Percentiles rank a stretch among this genome's conserved stretches.
These are phyloP conservation scores for Dendrobium catenatum DNA, from an alignment of 106 monocot species.

Conservation along the genomic window DNA sequence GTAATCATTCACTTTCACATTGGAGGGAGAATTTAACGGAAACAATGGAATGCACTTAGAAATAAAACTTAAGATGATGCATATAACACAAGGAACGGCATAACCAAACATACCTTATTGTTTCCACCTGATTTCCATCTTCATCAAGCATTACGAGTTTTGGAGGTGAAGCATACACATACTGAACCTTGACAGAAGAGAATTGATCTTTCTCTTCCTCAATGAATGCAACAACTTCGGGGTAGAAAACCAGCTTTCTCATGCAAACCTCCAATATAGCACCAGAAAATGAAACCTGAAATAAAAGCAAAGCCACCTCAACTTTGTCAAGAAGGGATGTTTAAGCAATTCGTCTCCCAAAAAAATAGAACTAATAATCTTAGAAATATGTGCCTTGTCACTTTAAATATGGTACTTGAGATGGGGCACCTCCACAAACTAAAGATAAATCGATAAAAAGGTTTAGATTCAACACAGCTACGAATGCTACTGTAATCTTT, in stretches of 20 bases:
- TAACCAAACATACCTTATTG: conserved; percentile 62
- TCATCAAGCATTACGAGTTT: conserved; percentile 83
- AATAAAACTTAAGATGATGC: background rate
- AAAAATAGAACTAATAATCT: background rate
- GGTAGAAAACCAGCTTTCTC: conserved; percentile 94
- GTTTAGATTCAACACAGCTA: background rate
- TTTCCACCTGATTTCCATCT: conserved; percentile 64
- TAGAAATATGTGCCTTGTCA: background rate
- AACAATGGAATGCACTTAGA: background rate
- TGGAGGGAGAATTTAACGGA: background rate
- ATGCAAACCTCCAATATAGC: conserved; percentile 93
- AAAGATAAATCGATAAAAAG: background rate
- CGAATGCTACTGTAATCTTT: background rate
- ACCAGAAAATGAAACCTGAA: conserved; percentile 79
- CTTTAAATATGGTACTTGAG: background rate
- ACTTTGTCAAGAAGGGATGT: background rate
- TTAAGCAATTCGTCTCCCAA: background rate
- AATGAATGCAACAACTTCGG: conserved; percentile 79
- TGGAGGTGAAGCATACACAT: conserved; percentile 81
- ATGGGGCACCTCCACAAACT: background rate
- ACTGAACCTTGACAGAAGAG: conserved; percentile 61
- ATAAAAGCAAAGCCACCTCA: background rate
- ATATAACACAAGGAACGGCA: background rate
- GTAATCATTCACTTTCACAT: background rate
- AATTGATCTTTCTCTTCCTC: conserved; percentile 94